These are phyloP conservation scores for Arxiozyma slooffiae DNA, from an alignment of 1,139 yeast genomes.

Conservation along the genomic window DNA sequence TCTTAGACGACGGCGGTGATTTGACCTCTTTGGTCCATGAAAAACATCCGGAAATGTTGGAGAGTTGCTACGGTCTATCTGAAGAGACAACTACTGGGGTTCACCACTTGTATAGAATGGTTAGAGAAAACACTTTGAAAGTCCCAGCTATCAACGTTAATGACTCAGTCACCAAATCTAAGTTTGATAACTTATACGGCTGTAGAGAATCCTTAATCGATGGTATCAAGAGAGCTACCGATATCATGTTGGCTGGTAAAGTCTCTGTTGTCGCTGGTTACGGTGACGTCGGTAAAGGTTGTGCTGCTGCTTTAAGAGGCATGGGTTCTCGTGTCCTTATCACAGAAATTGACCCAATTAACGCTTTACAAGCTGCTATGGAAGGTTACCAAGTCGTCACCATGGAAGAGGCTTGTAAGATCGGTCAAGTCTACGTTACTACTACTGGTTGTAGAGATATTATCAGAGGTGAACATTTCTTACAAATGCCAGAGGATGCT, in stretches of 20 bases:
- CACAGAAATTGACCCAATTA: conserved; percentile 97
- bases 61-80: conserved; percentile 89
- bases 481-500: conserved; percentile 96
- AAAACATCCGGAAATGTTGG: conserved; percentile 96
- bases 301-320: conserved; percentile 98
- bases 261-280: conserved; percentile 98
- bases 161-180: conserved; percentile 98
- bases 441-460: conserved; percentile 99
- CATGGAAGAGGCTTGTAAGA: conserved; percentile 85
- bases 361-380: conserved; percentile 99
- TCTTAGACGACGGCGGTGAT: conserved; percentile 99
- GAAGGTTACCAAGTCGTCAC: conserved; percentile 97
- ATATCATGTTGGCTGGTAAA: conserved; percentile 99
- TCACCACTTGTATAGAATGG: conserved; percentile 96
- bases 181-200: conserved; percentile 98
- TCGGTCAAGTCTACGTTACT: conserved; percentile 97
- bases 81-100: conserved; percentile 99
- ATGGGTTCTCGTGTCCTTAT: conserved; percentile 99
- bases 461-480: conserved; percentile 82
- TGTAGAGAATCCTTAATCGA: conserved; percentile 98
- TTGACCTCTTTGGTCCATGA: conserved; percentile 95
- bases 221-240: conserved; percentile 99
- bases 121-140: conserved; percentile 81
- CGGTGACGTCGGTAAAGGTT: conserved; percentile 99
- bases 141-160: conserved; percentile 99